A percentile compares a stretch with the other conserved stretches of the same genome.
phyloP scores from a whole-genome alignment of 2,329 filamentous ascomycete species.

The Thielaviopsis euricoi region DNA sequence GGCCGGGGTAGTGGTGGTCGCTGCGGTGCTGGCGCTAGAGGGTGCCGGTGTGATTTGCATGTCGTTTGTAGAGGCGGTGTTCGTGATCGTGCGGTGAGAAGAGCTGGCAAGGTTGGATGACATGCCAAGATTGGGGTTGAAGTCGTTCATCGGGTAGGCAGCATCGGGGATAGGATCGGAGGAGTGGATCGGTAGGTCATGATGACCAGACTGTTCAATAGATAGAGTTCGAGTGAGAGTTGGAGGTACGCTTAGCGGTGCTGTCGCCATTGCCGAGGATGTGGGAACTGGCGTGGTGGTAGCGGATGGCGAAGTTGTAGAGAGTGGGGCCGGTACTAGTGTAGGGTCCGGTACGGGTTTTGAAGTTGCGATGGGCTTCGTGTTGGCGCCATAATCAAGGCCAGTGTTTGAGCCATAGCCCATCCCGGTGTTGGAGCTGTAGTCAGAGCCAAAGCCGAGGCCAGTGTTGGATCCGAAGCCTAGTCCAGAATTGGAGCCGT shows the following conservation, averaged over 20 bases:
- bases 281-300: not conserved
- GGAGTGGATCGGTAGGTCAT: conserved; percentile 9
- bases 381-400: conserved; percentile 1
- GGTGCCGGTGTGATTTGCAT: not conserved
- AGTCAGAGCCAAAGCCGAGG: not conserved
- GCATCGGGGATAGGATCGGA: conserved; percentile 11
- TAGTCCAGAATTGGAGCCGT: not conserved
- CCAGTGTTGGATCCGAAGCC: not conserved
- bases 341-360: too few species aligned
- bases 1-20: not conserved
- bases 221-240: not conserved
- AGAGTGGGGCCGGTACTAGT: too few species aligned
- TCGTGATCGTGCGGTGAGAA: not conserved
- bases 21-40: not conserved
- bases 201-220: not conserved
- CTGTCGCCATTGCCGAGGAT: not conserved
- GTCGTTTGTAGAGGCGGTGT: not conserved
- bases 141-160: conserved; percentile 12
- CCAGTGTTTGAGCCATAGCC: conserved; percentile 2
- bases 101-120: not conserved
- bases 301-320: not conserved
- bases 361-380: not conserved
- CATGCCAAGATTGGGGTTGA: not conserved
- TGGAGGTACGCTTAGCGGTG: not conserved
- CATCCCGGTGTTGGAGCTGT: not conserved